These are phyloP conservation scores for Trichocladium antarcticum DNA, from an alignment of 495 filamentous ascomycete species.

Conservation along the genomic window DNA sequence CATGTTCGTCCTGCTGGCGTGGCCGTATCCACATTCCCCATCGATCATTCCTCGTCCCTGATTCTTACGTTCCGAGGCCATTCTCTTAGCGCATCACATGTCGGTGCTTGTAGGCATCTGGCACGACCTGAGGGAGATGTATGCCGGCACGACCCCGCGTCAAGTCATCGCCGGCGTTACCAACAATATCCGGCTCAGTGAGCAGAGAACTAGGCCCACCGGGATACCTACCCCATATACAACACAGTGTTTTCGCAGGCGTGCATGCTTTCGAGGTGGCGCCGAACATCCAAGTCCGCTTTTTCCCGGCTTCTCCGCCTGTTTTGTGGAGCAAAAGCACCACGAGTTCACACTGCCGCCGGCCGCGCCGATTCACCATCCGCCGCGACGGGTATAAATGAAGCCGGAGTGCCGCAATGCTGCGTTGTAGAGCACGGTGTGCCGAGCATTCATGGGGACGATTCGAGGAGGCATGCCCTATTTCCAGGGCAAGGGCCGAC, in stretches of 20 bases:
- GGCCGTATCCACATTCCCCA: background rate
- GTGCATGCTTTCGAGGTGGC: background rate
- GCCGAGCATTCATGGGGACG: constrained; percentile 18
- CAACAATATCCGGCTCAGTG: constrained; percentile 2
- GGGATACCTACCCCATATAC: background rate
- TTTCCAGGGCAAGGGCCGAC: background rate
- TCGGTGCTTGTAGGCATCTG: background rate
- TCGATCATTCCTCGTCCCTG: background rate
- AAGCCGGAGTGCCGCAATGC: background rate
- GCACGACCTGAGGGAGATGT: background rate
- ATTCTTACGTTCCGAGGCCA: background rate
- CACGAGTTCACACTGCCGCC: background rate
- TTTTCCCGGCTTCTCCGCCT: background rate
- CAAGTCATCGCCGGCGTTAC: background rate
- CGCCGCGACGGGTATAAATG: background rate
- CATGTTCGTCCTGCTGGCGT: background rate
- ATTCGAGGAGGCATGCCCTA: constrained; percentile 10
- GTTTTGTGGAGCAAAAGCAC: background rate
- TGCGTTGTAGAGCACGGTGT: constrained; percentile 11
- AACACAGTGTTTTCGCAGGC: background rate
- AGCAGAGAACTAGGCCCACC: background rate
- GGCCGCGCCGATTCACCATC: background rate
- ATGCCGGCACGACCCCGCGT: background rate
- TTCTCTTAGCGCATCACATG: background rate
- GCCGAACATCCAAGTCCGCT: background rate